These are phyloP conservation scores for Tuctoria greenei DNA, from an alignment of 176 grass and related monocot genomes.

Conservation along the genomic window DNA sequence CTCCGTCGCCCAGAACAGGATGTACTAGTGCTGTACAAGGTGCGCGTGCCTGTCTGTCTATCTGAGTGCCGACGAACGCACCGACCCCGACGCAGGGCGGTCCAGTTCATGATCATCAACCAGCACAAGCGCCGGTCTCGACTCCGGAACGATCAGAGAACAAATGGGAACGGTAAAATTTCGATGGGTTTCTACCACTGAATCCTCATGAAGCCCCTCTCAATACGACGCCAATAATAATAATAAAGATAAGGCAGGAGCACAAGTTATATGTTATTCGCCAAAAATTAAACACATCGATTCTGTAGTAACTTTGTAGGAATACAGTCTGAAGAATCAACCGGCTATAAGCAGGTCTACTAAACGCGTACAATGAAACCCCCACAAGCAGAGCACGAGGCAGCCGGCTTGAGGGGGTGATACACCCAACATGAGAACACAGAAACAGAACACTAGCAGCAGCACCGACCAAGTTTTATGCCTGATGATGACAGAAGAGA, in stretches of 20 bases:
- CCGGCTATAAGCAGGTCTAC: slow-evolving; percentile 46
- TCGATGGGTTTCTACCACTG: too few species aligned
- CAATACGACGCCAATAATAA: too few species aligned
- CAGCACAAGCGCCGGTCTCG: too few species aligned
- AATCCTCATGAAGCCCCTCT: too few species aligned
- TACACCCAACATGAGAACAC: slow-evolving; percentile 42
- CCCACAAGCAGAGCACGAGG: slow-evolving; percentile 25
- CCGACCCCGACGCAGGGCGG: too few species aligned
- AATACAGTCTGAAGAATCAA: slow-evolving; percentile 43
- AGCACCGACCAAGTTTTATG: slow-evolving; percentile 42
- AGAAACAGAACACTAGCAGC: slow-evolving; percentile 32
- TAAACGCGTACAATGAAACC: slow-evolving; percentile 37
- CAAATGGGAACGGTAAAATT: too few species aligned
- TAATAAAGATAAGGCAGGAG: not conserved
- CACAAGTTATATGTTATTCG: not conserved
- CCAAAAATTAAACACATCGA: slow-evolving; percentile 20
- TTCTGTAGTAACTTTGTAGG: slow-evolving; percentile 35
- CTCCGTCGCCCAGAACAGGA: not conserved
- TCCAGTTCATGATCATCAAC: too few species aligned
- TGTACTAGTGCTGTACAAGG: too few species aligned
- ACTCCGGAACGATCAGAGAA: too few species aligned
- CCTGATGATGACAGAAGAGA: slow-evolving; percentile 11
- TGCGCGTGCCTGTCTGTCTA: too few species aligned
- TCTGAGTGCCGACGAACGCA: too few species aligned
- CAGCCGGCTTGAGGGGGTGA: slow-evolving; percentile 1